Percentiles rank a stretch among this genome's conserved stretches.
Conservation (phyloP, 1,284 basidiomycete species). For the Polyporus tsugae region DNA sequence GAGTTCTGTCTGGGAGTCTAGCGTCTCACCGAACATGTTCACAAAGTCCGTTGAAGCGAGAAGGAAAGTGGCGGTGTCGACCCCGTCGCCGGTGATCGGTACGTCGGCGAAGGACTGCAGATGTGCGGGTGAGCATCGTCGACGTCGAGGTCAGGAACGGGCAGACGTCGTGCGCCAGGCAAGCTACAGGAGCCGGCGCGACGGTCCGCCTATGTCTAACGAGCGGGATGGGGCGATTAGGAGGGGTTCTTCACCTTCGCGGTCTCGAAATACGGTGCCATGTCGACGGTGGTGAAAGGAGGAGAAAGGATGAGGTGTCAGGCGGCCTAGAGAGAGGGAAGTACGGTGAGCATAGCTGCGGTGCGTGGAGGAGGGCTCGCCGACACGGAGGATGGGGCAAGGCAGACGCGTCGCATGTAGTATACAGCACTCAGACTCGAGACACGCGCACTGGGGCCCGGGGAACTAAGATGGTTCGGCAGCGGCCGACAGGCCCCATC, state of each 20-base stretch:
- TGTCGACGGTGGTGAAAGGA: constrained; percentile 33
- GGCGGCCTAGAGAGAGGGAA: not conserved
- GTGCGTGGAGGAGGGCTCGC: constrained; percentile 13
- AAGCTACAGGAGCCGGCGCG: constrained; percentile 29
- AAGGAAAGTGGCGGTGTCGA: constrained; percentile 85
- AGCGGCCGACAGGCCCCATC: constrained; percentile 24
- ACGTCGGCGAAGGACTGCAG: constrained; percentile 89
- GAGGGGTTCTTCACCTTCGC: constrained; percentile 61
- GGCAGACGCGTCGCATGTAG: not conserved
- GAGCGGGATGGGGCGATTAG: constrained; percentile 26
- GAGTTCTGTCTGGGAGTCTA: constrained; percentile 8
- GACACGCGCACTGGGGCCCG: not conserved
- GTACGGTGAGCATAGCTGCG: constrained; percentile 7
- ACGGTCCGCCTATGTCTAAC: constrained; percentile 20
- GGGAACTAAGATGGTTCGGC: constrained; percentile 20
- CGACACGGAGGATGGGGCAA: not conserved
- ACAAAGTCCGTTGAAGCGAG: constrained; percentile 92
- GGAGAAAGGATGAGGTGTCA: not conserved
- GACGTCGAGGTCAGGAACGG: constrained; percentile 3
- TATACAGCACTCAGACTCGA: not conserved
- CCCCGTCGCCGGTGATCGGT: constrained; percentile 76
- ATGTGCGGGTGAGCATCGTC: constrained; percentile 17
- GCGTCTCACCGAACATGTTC: constrained; percentile 83
- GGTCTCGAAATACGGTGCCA: constrained; percentile 84
- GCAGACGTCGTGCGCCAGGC: constrained; percentile 15